Evolutionary conservation across 306 rosid genomes (phyloP).

Genomic region (Citrullus colocynthis): DNA sequence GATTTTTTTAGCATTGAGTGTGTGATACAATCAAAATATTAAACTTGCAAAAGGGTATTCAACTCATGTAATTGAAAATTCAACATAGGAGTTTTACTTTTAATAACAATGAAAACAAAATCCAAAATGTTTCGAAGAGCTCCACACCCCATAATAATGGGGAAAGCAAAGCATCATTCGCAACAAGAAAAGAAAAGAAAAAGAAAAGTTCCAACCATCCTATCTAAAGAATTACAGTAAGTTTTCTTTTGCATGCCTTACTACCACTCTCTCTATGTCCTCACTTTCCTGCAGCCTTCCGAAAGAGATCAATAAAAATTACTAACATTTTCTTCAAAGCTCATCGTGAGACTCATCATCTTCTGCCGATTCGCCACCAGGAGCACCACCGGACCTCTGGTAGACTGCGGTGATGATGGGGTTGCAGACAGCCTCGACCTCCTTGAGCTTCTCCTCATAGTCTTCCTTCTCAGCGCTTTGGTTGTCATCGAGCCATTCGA

Average conservation of each 20-base stretch:
- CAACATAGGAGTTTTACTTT: not conserved
- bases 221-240: constrained; percentile 10
- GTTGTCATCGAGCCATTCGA: constrained; percentile 96
- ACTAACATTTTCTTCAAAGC: constrained; percentile 31
- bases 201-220: not conserved
- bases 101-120: not conserved
- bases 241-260: not conserved
- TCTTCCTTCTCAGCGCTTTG: constrained; percentile 84
- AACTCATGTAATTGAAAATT: not conserved
- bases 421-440: constrained; percentile 91
- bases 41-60: not conserved
- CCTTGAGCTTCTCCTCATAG: constrained; percentile 89
- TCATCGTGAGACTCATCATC: constrained; percentile 83
- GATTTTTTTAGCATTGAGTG: too few relatives aligned
- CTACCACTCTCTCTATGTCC: constrained; percentile 12
- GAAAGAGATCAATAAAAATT: constrained; percentile 6
- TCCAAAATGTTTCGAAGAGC: constrained; percentile 5
- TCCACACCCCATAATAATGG: not conserved
- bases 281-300: constrained; percentile 9
- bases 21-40: too few relatives aligned
- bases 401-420: constrained; percentile 80
- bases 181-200: not conserved
- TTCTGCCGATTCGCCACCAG: constrained; percentile 39
- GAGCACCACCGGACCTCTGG: constrained; percentile 84
- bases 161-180: not conserved